Evolutionary conservation across 345 rosid genomes (phyloP).

Genomic region (Mangifera indica): DNA sequence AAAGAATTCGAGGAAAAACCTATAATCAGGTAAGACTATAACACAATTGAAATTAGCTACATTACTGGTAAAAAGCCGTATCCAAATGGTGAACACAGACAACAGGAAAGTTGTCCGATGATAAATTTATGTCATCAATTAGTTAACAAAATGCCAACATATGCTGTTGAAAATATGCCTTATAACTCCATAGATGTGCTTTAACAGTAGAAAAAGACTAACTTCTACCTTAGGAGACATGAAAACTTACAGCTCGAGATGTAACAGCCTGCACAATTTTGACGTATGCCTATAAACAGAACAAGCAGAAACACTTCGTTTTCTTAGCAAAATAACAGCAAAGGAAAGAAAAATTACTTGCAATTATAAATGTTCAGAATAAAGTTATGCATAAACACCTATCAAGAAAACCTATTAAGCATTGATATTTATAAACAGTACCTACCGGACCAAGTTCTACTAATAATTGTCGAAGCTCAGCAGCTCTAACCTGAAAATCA

Average conservation of each 20-base stretch:
- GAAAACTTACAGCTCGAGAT: conserved; percentile 75
- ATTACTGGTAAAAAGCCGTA: neutral
- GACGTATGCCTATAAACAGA: conserved; percentile 63
- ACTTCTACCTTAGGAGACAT: neutral
- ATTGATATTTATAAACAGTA: neutral
- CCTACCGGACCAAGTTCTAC: conserved; percentile 91
- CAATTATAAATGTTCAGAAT: neutral
- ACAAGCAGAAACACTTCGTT: neutral
- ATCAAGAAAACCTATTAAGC: neutral
- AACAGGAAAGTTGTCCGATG: neutral
- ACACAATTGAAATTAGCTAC: too few species aligned
- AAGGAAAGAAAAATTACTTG: neutral
- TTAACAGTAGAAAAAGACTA: neutral
- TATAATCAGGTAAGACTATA: neutral
- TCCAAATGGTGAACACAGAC: neutral
- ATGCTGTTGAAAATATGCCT: too few species aligned
- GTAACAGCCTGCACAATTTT: conserved; percentile 96
- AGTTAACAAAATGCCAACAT: neutral
- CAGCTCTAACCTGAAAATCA: conserved; percentile 74
- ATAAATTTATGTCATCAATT: too few species aligned
- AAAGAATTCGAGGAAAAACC: neutral
- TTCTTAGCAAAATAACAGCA: neutral
- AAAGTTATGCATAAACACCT: neutral
- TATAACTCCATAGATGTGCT: neutral
- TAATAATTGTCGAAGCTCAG: conserved; percentile 74